These are phyloP conservation scores for Wickerhamomyces hampshirensis DNA, from an alignment of 805 yeast genomes.

Conservation along the genomic window DNA sequence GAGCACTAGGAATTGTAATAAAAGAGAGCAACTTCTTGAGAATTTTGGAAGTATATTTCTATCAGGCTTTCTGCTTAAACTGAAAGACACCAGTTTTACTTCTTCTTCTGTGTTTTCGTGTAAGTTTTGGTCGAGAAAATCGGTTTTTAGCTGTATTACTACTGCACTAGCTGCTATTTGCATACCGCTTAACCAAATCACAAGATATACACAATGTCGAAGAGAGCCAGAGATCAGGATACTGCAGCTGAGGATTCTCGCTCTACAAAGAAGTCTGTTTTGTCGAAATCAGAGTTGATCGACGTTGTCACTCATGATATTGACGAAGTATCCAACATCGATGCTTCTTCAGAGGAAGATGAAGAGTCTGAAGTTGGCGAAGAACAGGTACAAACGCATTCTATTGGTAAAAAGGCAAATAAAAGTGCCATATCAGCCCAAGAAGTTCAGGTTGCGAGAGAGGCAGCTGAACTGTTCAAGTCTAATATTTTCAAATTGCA, in stretches of 20 bases:
- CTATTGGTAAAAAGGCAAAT: conserved; percentile 20
- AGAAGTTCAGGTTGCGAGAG: conserved; percentile 87
- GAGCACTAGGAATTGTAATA: too few species aligned
- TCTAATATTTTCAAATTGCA: conserved; percentile 93
- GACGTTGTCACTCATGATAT: conserved; percentile 10
- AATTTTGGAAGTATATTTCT: too few species aligned
- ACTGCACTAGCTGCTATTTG: neutral
- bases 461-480: conserved; percentile 90
- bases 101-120: too few species aligned
- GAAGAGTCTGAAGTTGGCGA: conserved; percentile 28
- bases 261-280: conserved; percentile 15
- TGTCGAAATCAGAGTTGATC: conserved; percentile 20
- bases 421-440: conserved; percentile 47
- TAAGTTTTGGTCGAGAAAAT: too few species aligned
- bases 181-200: neutral
- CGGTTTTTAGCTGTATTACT: too few species aligned
- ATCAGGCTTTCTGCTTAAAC: too few species aligned
- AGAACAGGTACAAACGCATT: conserved; percentile 18
- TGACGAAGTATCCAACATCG: conserved; percentile 5
- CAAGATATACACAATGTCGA: conserved; percentile 6
- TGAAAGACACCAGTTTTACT: too few species aligned
- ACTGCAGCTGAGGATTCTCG: conserved; percentile 8
- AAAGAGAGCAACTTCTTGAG: too few species aligned
- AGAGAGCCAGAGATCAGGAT: conserved; percentile 19
- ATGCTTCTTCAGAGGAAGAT: conserved; percentile 10